A percentile compares a stretch with the other conserved stretches of the same genome.
phyloP scores from a whole-genome alignment of 768 basidiomycete species.

The Udeniomyces megalosporus region DNA sequence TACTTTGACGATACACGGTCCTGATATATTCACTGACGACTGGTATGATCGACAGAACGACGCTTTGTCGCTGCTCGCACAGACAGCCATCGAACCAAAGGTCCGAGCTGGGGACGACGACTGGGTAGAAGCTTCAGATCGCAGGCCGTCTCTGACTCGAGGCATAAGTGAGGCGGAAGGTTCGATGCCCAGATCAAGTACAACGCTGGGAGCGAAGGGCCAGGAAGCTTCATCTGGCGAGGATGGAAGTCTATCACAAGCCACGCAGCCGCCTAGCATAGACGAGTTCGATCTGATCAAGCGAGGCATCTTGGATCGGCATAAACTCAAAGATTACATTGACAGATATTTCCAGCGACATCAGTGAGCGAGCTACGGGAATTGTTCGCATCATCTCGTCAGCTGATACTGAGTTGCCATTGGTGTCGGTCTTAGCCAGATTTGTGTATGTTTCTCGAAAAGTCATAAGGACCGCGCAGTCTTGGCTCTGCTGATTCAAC shows the following conservation, averaged over 20 bases:
- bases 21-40: no score
- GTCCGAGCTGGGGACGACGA: no score
- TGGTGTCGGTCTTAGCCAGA: no score
- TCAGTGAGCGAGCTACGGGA: conserved; percentile 14
- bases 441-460: no score
- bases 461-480: no score
- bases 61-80: conserved; percentile 5
- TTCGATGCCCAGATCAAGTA: no score
- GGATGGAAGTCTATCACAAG: neutral
- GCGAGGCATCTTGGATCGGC: neutral
- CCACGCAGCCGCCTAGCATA: neutral
- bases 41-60: no score
- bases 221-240: no score
- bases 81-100: neutral
- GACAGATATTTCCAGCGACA: conserved; percentile 16
- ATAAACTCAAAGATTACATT: conserved; percentile 13
- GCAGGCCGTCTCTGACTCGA: neutral
- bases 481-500: neutral
- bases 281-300: conserved; percentile 15
- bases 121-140: no score
- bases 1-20: no score
- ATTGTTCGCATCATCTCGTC: neutral
- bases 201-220: no score
- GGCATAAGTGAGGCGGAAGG: neutral
- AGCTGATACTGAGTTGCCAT: neutral